A percentile compares a stretch with the other conserved stretches of the same genome.
phyloP scores from a whole-genome alignment of 2,329 filamentous ascomycete genomes.

The Diaporthe ampelina region DNA sequence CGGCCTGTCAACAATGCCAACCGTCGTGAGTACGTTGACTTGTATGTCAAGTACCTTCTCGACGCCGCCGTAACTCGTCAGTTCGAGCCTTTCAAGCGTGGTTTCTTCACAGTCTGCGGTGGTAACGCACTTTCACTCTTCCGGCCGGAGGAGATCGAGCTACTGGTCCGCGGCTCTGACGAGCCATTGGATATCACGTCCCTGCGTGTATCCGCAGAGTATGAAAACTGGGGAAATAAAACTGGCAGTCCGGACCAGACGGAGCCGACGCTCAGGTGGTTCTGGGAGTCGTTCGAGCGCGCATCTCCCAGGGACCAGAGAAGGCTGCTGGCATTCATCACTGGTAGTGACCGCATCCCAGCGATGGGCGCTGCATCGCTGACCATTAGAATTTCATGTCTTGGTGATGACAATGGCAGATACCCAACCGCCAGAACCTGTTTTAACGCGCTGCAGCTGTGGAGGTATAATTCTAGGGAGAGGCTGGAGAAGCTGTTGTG shows the following conservation, averaged over 20 bases:
- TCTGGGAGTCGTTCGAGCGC: constrained; percentile 85
- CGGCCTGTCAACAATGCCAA: constrained; percentile 87
- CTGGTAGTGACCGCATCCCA: constrained; percentile 90
- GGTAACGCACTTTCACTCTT: constrained; percentile 91
- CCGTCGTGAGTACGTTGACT: constrained; percentile 86
- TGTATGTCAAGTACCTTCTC: constrained; percentile 85
- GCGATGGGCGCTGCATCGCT: constrained; percentile 88
- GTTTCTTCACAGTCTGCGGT: constrained; percentile 92
- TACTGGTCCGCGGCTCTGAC: constrained; percentile 87
- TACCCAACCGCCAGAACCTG: constrained; percentile 92
- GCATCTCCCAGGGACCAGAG: constrained; percentile 79
- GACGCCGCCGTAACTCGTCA: constrained; percentile 84
- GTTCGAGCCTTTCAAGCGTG: constrained; percentile 93
- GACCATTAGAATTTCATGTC: constrained; percentile 80
- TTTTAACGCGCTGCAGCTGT: constrained; percentile 87
- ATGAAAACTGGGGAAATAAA: constrained; percentile 80
- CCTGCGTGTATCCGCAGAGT: constrained; percentile 81
- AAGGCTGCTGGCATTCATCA: constrained; percentile 87
- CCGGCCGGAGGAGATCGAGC: constrained; percentile 90
- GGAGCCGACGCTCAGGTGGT: constrained; percentile 83
- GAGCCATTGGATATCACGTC: constrained; percentile 84
- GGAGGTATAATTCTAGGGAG: constrained; percentile 76
- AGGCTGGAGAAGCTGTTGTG: constrained; percentile 81
- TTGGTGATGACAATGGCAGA: constrained; percentile 80
- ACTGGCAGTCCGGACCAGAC: constrained; percentile 64